Percentiles rank a stretch among this genome's conserved stretches.
Conservation (phyloP, 441 rosid species). For the Pelargonium exstipulatum region DNA sequence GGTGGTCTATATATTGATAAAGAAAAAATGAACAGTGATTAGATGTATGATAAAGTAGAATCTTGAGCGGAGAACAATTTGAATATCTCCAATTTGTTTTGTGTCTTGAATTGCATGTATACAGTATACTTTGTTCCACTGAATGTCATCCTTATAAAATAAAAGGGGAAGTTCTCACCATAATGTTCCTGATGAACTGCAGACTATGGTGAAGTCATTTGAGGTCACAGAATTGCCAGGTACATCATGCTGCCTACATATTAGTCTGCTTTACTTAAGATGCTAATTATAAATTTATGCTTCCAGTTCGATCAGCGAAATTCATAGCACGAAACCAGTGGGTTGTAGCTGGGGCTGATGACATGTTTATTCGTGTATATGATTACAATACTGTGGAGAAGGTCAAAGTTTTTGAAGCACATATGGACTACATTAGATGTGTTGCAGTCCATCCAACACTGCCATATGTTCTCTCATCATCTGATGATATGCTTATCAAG, state of each 20-base stretch:
- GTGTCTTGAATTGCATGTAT: conserved; percentile 1
- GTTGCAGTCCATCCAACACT: conserved; percentile 72
- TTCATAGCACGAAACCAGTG: conserved; percentile 65
- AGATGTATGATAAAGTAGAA: neutral
- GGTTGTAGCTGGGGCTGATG: conserved; percentile 78
- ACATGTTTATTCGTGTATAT: conserved; percentile 61
- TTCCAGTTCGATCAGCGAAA: conserved; percentile 68
- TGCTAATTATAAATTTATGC: conserved; percentile 12
- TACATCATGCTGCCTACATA: conserved; percentile 17
- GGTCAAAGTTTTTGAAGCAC: conserved; percentile 80
- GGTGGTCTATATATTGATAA: conserved; percentile 3
- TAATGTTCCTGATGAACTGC: conserved; percentile 22
- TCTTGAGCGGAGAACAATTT: neutral
- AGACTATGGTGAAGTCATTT: conserved; percentile 54
- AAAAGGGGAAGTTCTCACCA: conserved; percentile 22
- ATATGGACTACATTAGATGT: conserved; percentile 71
- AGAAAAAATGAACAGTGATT: neutral
- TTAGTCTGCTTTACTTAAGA: neutral
- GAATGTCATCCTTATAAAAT: neutral
- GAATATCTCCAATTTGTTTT: neutral
- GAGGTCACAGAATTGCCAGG: conserved; percentile 68
- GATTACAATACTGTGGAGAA: conserved; percentile 71
- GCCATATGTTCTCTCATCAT: conserved; percentile 70
- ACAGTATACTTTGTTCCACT: conserved; percentile 8
- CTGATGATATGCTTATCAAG: conserved; percentile 84